Conservation (phyloP, 1,139 yeast species). For the Hansenula anomala region DNA sequence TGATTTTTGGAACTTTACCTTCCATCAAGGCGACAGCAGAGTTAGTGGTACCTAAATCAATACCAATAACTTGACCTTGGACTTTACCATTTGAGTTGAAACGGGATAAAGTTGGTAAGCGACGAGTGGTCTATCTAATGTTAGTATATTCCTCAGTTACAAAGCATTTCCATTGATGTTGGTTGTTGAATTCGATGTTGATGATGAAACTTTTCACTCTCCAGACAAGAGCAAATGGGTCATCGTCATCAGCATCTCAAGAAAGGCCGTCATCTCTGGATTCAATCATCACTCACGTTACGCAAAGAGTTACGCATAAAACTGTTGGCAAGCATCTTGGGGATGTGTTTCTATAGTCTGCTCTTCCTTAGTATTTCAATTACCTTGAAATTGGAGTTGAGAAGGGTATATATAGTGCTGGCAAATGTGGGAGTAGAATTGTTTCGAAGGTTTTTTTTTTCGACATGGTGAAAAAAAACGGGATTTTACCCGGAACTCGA, state of each 20-base stretch:
- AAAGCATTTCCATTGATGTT: background rate
- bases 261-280: no score
- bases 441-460: constrained; percentile 4
- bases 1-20: constrained; percentile 93
- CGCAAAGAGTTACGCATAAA: constrained; percentile 20
- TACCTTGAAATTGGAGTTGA: no score
- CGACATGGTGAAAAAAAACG: background rate
- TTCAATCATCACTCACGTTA: constrained; percentile 15
- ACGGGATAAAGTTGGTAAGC: constrained; percentile 45
- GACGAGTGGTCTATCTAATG: constrained; percentile 27
- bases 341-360: background rate
- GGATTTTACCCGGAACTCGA: background rate
- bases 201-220: background rate
- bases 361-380: background rate
- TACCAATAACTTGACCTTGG: constrained; percentile 76
- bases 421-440: constrained; percentile 4
- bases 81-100: constrained; percentile 37
- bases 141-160: constrained; percentile 8
- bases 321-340: constrained; percentile 22
- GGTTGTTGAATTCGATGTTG: background rate
- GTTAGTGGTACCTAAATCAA: constrained; percentile 98
- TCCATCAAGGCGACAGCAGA: constrained; percentile 99
- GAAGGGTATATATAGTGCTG: background rate
- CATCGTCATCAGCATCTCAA: no score
- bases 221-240: no score